Conservation (phyloP, 805 yeast species). For the Nakazawaea molendinolei region DNA sequence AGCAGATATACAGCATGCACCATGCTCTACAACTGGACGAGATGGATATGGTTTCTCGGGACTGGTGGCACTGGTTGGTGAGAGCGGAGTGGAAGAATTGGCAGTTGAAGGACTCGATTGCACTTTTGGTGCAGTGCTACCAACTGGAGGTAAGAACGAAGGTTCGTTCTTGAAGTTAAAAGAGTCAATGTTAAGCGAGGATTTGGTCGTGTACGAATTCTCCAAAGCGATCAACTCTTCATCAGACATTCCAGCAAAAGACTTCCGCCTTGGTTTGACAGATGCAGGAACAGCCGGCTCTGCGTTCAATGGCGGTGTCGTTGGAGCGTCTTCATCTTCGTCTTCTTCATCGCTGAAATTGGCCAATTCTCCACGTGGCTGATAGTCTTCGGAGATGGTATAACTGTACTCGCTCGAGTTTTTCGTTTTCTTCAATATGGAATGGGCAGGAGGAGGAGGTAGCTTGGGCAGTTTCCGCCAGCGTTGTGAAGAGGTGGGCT, state of each 20-base stretch:
- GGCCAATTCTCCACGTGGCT: not conserved
- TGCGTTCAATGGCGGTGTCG: not conserved
- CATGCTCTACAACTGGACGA: slow-evolving; percentile 23
- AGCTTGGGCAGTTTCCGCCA: slow-evolving; percentile 19
- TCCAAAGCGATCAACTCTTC: slow-evolving; percentile 50
- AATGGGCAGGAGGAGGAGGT: slow-evolving; percentile 28
- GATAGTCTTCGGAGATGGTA: slow-evolving; percentile 3
- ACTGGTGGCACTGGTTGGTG: slow-evolving; percentile 18
- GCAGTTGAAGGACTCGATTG: slow-evolving; percentile 9
- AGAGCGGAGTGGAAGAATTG: slow-evolving; percentile 20
- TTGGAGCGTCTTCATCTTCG: slow-evolving; percentile 6
- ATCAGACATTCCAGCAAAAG: slow-evolving; percentile 44
- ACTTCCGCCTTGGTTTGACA: slow-evolving; percentile 32
- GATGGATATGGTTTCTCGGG: slow-evolving; percentile 23
- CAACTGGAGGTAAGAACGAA: not conserved
- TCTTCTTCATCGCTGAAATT: slow-evolving; percentile 3
- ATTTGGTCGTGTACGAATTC: slow-evolving; percentile 37
- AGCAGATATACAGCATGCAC: slow-evolving; percentile 32
- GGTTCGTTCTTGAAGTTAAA: slow-evolving; percentile 38
- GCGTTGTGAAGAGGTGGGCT: slow-evolving; percentile 10
- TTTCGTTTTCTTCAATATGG: slow-evolving; percentile 32
- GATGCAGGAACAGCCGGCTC: too few species aligned
- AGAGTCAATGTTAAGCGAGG: slow-evolving; percentile 26
- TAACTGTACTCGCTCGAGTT: slow-evolving; percentile 15
- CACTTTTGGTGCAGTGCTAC: not conserved